A percentile compares a stretch with the other conserved stretches of the same genome.
These are phyloP conservation scores for Raddia distichophylla DNA, from an alignment of 176 grass and related monocot genomes.

Conservation along the genomic window DNA sequence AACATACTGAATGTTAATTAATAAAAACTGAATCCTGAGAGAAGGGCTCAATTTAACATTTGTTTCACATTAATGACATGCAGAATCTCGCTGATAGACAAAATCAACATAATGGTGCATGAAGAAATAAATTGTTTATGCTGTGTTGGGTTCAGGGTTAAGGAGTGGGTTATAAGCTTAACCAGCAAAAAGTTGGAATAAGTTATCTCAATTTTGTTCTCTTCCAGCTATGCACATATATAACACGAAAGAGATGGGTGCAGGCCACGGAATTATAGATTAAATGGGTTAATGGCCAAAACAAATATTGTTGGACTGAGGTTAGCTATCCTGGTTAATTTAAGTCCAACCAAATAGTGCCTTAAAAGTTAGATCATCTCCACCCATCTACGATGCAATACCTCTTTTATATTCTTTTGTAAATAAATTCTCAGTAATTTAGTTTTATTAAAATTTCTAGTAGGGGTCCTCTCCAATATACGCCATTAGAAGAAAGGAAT, in stretches of 20 bases:
- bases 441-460: conserved; percentile 7
- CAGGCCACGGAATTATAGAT: no score
- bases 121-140: neutral
- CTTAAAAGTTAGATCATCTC: neutral
- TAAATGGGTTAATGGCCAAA: no score
- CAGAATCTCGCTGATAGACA: neutral
- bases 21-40: conserved; percentile 16
- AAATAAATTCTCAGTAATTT: neutral
- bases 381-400: neutral
- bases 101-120: conserved; percentile 4
- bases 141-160: no score
- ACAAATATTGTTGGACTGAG: no score
- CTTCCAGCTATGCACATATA: no score
- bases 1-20: neutral
- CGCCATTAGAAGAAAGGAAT: conserved; percentile 15
- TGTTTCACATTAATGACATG: conserved; percentile 21
- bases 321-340: no score
- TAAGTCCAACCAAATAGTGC: no score
- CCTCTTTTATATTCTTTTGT: conserved; percentile 20
- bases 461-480: neutral
- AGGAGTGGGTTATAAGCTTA: no score
- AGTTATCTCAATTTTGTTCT: no score
- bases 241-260: no score
- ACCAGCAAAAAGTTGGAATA: no score
- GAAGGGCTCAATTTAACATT: neutral